Evolutionary conservation across 202 grass and related monocot genomes (phyloP).

Genomic region (Musa balbisiana): DNA sequence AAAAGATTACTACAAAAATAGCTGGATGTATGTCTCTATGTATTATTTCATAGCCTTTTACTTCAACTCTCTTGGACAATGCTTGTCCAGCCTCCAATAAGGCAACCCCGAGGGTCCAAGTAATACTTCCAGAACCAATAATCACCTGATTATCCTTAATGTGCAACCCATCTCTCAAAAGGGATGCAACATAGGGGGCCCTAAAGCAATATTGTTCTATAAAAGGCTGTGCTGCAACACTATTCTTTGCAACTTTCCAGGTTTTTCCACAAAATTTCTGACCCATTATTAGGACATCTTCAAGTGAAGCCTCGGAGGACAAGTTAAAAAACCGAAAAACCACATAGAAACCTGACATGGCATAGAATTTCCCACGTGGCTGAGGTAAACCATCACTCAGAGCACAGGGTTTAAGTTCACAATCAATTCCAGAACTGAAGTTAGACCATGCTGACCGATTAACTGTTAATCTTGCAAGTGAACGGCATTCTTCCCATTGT

Average conservation of each 20-base stretch:
- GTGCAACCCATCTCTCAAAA: slow-evolving; percentile 88
- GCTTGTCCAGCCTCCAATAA: slow-evolving; percentile 72
- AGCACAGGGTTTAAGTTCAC: slow-evolving; percentile 69
- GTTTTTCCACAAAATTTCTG: slow-evolving; percentile 79
- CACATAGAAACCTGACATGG: slow-evolving; percentile 94
- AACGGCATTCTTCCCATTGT: slow-evolving; percentile 70
- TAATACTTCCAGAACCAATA: slow-evolving; percentile 83
- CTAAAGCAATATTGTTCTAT: slow-evolving; percentile 98
- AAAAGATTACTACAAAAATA: slow-evolving; percentile 58
- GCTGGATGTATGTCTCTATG: slow-evolving; percentile 62
- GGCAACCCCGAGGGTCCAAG: slow-evolving; percentile 94
- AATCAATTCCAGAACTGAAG: slow-evolving; percentile 58
- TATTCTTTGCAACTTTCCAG: slow-evolving; percentile 83
- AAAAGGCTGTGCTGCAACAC: slow-evolving; percentile 88
- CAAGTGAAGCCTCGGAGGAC: slow-evolving; percentile 57
- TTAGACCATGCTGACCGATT: slow-evolving; percentile 85
- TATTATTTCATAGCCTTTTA: slow-evolving; percentile 61
- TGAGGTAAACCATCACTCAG: slow-evolving; percentile 46
- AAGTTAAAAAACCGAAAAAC: slow-evolving; percentile 98
- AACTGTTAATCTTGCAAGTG: slow-evolving; percentile 71
- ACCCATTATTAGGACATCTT: slow-evolving; percentile 76
- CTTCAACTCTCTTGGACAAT: slow-evolving; percentile 50
- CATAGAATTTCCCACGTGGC: slow-evolving; percentile 77
- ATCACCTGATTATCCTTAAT: slow-evolving; percentile 82
- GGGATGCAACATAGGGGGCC: slow-evolving; percentile 76